These are phyloP conservation scores for Colletotrichum sp. DNA, from an alignment of 2,329 filamentous ascomycete species.

Conservation along the genomic window DNA sequence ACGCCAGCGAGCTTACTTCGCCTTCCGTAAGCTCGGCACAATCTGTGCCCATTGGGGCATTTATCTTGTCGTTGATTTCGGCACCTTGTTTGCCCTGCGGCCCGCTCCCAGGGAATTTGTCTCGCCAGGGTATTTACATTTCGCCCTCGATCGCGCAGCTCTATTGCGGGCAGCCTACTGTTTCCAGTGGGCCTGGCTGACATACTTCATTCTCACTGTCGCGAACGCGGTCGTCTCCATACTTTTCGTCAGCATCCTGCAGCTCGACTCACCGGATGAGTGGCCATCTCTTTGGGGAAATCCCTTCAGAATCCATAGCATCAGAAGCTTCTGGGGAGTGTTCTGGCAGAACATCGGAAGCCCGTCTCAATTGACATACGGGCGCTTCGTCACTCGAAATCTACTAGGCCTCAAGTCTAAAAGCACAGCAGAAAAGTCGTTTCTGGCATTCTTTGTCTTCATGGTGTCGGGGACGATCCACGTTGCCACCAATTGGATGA, in stretches of 20 bases:
- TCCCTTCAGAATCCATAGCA: neutral
- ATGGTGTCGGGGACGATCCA: neutral
- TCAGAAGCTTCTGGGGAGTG: neutral
- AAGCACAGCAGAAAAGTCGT: neutral
- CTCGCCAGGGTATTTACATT: neutral
- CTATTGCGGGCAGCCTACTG: neutral
- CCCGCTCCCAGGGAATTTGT: neutral
- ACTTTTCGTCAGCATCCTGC: neutral
- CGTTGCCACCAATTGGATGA: neutral
- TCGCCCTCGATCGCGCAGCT: neutral
- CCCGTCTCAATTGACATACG: neutral
- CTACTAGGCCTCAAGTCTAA: fast-evolving
- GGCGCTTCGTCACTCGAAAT: neutral
- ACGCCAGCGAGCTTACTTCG: neutral
- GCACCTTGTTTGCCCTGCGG: neutral
- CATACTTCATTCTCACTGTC: neutral
- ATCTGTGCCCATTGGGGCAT: neutral
- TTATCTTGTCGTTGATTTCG: neutral
- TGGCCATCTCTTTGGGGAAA: neutral
- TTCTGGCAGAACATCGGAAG: neutral
- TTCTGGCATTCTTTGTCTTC: neutral
- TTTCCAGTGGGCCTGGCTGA: neutral
- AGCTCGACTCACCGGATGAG: neutral
- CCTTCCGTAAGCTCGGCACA: neutral
- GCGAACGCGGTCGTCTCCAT: neutral